Percentiles rank a stretch among this genome's conserved stretches.
phyloP scores from a whole-genome alignment of 768 basidiomycete species.

The Lentinula guzmanii region DNA sequence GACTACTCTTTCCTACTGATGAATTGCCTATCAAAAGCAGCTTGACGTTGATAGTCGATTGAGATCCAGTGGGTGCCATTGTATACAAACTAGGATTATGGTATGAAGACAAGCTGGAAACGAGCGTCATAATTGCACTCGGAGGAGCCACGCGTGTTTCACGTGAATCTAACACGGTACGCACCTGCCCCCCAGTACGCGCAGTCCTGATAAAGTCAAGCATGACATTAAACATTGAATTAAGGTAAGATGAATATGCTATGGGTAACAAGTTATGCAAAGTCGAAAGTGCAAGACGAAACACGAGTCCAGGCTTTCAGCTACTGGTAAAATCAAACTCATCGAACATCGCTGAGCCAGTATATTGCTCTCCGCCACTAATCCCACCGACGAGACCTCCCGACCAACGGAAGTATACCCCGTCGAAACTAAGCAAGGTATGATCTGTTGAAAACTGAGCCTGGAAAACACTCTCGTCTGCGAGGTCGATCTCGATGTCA shows the following conservation, averaged over 20 bases:
- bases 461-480: neutral
- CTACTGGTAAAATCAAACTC: neutral
- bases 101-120: neutral
- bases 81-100: conserved; percentile 12
- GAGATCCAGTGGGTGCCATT: conserved; percentile 17
- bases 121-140: neutral
- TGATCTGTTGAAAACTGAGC: neutral
- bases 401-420: neutral
- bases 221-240: too few species aligned
- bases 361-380: neutral
- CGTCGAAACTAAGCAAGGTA: neutral
- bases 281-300: too few species aligned
- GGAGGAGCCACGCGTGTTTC: neutral
- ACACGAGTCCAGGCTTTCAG: neutral
- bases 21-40: conserved; percentile 83
- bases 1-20: conserved; percentile 88
- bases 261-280: too few species aligned
- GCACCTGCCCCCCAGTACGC: too few species aligned
- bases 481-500: neutral
- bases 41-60: conserved; percentile 65
- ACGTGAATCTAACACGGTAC: neutral
- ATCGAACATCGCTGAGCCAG: conserved; percentile 2
- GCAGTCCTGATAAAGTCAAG: too few species aligned
- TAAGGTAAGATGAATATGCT: too few species aligned
- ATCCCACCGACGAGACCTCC: neutral